These are phyloP conservation scores for Fomitopsis schrenkii DNA, from an alignment of 1,284 basidiomycete species.

Conservation along the genomic window DNA sequence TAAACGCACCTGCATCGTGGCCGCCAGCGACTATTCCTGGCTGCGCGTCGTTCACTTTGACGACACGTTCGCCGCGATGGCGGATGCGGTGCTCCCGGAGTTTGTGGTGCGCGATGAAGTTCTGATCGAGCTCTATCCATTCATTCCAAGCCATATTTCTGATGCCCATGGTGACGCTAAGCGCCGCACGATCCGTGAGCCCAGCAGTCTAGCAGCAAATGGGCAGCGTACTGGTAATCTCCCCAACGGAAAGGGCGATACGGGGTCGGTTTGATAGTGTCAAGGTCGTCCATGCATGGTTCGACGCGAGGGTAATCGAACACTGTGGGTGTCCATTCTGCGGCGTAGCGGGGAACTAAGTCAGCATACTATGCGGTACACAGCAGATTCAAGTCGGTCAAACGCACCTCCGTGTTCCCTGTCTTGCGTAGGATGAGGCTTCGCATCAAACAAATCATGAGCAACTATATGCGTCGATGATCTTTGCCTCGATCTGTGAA, in stretches of 20 bases:
- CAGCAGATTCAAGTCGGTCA: background rate
- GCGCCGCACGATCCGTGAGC: background rate
- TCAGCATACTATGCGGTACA: background rate
- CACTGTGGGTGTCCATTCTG: conserved; percentile 22
- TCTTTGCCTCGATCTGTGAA: background rate
- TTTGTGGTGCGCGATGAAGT: conserved; percentile 46
- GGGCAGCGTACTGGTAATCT: conserved; percentile 49
- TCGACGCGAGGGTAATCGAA: conserved; percentile 50
- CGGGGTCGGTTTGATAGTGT: conserved; percentile 47
- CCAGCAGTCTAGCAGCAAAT: background rate
- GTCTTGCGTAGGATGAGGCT: background rate
- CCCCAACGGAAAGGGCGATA: conserved; percentile 65
- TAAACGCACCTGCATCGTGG: conserved; percentile 42
- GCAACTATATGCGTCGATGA: background rate
- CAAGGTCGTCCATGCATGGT: conserved; percentile 34
- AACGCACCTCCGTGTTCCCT: conserved; percentile 1
- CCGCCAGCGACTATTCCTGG: conserved; percentile 47
- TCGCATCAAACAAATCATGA: background rate
- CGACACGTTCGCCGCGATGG: conserved; percentile 41
- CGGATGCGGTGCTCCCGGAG: conserved; percentile 52
- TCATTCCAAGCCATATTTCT: conserved; percentile 61
- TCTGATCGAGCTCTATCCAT: conserved; percentile 66
- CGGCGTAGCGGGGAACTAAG: too few species aligned
- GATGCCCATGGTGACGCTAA: conserved; percentile 69
- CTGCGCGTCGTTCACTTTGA: conserved; percentile 34